Conservation (phyloP, 1,139 yeast genomes). For the Pichia sp. region DNA sequence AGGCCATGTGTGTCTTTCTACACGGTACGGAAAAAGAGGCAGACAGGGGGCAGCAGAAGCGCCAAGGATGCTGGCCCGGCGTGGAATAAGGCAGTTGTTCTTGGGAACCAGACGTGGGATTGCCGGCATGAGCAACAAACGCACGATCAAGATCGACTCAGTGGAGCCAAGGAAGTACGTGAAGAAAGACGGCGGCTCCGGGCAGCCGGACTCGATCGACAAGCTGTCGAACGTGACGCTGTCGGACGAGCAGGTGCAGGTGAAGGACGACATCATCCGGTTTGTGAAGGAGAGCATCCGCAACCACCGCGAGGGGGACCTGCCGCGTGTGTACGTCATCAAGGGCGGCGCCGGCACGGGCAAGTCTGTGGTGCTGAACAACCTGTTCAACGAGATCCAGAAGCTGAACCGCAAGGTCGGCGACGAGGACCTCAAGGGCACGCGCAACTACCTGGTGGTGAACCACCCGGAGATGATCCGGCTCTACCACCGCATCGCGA, state of each 20-base stretch:
- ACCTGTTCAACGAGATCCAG: constrained; percentile 36
- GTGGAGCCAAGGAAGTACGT: constrained; percentile 7
- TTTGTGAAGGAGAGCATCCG: constrained; percentile 30
- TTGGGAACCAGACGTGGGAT: background rate
- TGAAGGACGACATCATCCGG: constrained; percentile 30
- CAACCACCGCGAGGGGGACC: constrained; percentile 15
- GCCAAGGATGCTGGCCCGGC: background rate
- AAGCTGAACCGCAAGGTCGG: constrained; percentile 22
- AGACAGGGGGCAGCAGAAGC: background rate
- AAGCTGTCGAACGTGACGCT: constrained; percentile 30
- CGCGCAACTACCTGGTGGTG: constrained; percentile 36
- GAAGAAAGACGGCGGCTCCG: background rate
- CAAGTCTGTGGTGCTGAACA: constrained; percentile 31
- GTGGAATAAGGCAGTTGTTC: background rate
- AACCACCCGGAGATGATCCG: constrained; percentile 44
- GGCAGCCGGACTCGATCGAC: constrained; percentile 8
- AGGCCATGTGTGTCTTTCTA: no score
- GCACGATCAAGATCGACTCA: constrained; percentile 8
- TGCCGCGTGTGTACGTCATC: constrained; percentile 36
- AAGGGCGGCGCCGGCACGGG: constrained; percentile 39
- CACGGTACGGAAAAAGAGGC: background rate
- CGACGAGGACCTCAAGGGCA: constrained; percentile 23
- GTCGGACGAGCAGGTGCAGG: constrained; percentile 34
- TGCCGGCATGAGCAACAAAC: background rate
- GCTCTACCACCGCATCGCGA: constrained; percentile 37